phyloP scores from a whole-genome alignment of 2,329 filamentous ascomycete species.

The Microdochium bolleyi region DNA sequence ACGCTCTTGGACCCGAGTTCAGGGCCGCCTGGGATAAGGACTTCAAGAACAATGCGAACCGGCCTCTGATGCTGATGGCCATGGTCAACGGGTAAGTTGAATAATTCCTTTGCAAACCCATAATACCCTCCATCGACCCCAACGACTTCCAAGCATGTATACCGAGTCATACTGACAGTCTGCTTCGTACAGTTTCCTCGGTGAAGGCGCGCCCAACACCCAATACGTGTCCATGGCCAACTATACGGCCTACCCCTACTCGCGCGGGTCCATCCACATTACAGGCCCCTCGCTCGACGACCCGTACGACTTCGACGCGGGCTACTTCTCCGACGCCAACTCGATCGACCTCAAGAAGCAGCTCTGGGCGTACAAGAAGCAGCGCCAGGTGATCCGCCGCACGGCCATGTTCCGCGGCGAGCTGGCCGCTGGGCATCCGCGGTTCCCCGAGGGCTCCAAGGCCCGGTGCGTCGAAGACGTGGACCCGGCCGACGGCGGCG shows the following conservation, averaged over 20 bases:
- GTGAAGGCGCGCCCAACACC: slow-evolving; percentile 22
- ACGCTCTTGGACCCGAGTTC: slow-evolving; percentile 40
- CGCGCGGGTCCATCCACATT: slow-evolving; percentile 53
- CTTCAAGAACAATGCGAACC: slow-evolving; percentile 24
- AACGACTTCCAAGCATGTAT: too few relatives aligned
- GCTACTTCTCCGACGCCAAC: slow-evolving; percentile 43
- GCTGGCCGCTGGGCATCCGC: slow-evolving; percentile 30
- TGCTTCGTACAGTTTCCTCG: slow-evolving; percentile 10
- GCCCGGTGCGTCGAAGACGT: slow-evolving; percentile 23
- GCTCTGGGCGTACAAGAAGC: slow-evolving; percentile 57
- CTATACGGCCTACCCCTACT: slow-evolving; percentile 52
- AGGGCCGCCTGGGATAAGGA: slow-evolving; percentile 40
- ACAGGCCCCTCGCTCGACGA: slow-evolving; percentile 31
- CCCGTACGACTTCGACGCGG: slow-evolving; percentile 46
- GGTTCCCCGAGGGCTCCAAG: slow-evolving; percentile 30
- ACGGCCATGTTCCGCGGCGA: slow-evolving; percentile 43
- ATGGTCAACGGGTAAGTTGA: slow-evolving; percentile 10
- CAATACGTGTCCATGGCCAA: slow-evolving; percentile 43
- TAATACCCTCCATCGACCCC: too few relatives aligned
- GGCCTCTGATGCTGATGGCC: slow-evolving; percentile 14
- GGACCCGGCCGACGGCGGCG: slow-evolving; percentile 13
- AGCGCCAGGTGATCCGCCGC: slow-evolving; percentile 52
- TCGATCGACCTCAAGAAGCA: slow-evolving; percentile 50
- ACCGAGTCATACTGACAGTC: neutral
- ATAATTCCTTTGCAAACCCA: neutral